Evolutionary conservation across 495 filamentous ascomycete species (phyloP).

Genomic region (Hypoxylon intermedium): DNA sequence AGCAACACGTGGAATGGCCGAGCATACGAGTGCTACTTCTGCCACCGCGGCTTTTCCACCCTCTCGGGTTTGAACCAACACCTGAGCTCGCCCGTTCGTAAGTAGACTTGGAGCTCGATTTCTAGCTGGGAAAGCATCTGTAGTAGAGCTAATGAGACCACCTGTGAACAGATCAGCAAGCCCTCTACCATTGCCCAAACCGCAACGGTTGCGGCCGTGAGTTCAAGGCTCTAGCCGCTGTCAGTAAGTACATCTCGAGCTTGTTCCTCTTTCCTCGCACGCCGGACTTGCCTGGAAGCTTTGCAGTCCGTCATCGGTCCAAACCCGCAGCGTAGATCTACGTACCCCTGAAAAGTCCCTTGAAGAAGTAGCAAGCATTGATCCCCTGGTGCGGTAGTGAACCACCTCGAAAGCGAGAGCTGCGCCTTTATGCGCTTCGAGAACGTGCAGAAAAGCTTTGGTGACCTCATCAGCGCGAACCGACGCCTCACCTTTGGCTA

Average conservation of each 20-base stretch:
- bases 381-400: conserved; percentile 35
- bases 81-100: conserved; percentile 46
- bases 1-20: conserved; percentile 35
- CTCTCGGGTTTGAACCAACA: conserved; percentile 40
- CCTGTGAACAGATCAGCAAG: conserved; percentile 46
- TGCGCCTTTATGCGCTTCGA: conserved; percentile 58
- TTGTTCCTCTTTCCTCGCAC: background rate
- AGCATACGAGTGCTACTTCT: conserved; percentile 45
- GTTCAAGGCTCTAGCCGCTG: conserved; percentile 54
- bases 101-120: background rate
- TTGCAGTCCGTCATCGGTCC: too few species aligned
- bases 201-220: conserved; percentile 47
- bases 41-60: conserved; percentile 29
- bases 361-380: background rate
- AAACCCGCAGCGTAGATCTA: too few species aligned
- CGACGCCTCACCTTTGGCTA: conserved; percentile 25
- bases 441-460: conserved; percentile 34
- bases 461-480: conserved; percentile 22
- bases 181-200: conserved; percentile 63
- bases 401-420: conserved; percentile 61
- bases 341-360: background rate
- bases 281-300: background rate
- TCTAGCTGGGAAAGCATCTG: too few species aligned
- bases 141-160: background rate
- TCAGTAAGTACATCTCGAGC: conserved; percentile 40